Evolutionary conservation across 1,284 basidiomycete species (phyloP), one percentile per base, ranked within the genome.

Genomic region (Butyriboletus appendiculatus): DNA sequence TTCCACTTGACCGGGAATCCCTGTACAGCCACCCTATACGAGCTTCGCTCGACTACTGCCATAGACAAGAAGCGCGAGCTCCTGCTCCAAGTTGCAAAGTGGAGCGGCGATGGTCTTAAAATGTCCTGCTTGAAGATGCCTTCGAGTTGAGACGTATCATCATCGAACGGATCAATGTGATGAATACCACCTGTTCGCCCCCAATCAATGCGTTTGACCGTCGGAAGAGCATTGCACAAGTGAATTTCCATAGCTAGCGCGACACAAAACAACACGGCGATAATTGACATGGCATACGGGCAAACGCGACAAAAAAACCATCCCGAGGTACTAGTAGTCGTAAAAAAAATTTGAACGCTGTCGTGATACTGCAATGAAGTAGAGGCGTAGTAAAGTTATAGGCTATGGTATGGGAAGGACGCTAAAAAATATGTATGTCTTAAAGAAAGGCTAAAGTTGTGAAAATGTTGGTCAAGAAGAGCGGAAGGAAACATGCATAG

Each of bases 71-170:
- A 92, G 66, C 82, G 82, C 42, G 80, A 82, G 22, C 73, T 92
- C 30, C 73, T 92, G 37, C 62, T 89, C 24, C 84, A 90, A 57
- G 88, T 90, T 0, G 85, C 89, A 11, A 86, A 86, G 65, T 92
- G 88, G 88, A 86, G 86, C 53, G 90, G 90, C 3, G 90, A 92
- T 67, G 90, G 90, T 1, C 68, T 92, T 59, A 82, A 80, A 60
- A 82, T 84, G n/a, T 79, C 82, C n/a, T 90, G 87, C 68, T 71
- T 92, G 61, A 92, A 92, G 72, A 82, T 92, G 79, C 85, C 89
- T 28, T 75, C 83, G 16, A 82, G 71, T 56, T 82, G 45, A 65
- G 72, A 33, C 16, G 18, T 30, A 24, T 24, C 33, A 6, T 12
- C 2, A 33, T 6, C 11, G 12, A 11, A 34, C n/a, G n/a, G n/a